Conservation (phyloP, 441 rosid genomes). For the Bruguiera hainesii region DNA sequence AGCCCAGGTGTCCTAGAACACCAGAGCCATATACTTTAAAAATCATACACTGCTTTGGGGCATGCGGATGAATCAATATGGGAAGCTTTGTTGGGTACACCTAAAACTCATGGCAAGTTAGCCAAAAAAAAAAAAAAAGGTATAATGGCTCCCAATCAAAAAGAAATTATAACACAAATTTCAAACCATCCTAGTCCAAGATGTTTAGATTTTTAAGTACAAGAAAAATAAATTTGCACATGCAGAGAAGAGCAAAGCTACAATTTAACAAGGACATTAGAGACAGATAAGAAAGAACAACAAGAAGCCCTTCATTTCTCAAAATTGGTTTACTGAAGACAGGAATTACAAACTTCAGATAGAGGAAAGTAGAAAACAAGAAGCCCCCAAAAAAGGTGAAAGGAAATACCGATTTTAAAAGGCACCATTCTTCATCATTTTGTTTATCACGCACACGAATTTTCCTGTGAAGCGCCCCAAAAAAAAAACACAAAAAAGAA, state of each 20-base stretch:
- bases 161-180: neutral
- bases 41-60: too few relatives aligned
- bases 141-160: conserved; percentile 41
- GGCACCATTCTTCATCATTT: conserved; percentile 86
- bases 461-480: conserved; percentile 76
- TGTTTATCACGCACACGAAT: conserved; percentile 60
- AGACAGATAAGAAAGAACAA: too few relatives aligned
- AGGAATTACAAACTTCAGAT: conserved; percentile 29
- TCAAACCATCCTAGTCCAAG: too few relatives aligned
- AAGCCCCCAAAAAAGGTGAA: neutral
- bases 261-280: too few relatives aligned
- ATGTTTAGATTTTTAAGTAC: too few relatives aligned
- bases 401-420: conserved; percentile 13
- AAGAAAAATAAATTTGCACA: too few relatives aligned
- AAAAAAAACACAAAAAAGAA: neutral
- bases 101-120: conserved; percentile 29
- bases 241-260: too few relatives aligned
- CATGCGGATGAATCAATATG: too few relatives aligned
- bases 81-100: conserved; percentile 42
- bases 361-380: neutral
- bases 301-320: conserved; percentile 36
- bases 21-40: too few relatives aligned
- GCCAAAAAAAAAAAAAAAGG: conserved; percentile 33
- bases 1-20: too few relatives aligned
- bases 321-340: conserved; percentile 71